Evolutionary conservation across 441 rosid species (phyloP).

Genomic region (Syzygium syzygioides): DNA sequence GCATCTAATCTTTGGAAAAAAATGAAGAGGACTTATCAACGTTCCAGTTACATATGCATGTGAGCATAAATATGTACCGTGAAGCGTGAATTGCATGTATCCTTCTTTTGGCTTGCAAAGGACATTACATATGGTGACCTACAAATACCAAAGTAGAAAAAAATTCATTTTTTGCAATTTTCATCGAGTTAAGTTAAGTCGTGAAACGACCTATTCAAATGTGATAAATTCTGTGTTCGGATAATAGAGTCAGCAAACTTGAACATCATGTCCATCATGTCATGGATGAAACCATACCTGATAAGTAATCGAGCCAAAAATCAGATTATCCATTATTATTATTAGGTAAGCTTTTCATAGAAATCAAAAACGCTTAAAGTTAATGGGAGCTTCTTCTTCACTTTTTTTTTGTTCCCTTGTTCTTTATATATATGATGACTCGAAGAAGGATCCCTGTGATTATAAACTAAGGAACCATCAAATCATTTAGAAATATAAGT

Average conservation of each 20-base stretch:
- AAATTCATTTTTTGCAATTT: neutral
- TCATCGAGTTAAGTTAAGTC: neutral
- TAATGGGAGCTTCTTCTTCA: neutral
- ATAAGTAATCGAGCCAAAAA: neutral
- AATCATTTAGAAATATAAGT: neutral
- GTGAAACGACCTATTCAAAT: neutral
- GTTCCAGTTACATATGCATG: neutral
- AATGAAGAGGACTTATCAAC: neutral
- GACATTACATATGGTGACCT: neutral
- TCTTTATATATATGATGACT: neutral
- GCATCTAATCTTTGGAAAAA: neutral
- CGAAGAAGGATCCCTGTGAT: neutral
- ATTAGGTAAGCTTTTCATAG: neutral
- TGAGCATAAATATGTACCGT: neutral
- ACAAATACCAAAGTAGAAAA: neutral
- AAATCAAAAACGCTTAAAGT: neutral
- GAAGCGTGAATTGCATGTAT: neutral
- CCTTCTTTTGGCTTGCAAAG: neutral
- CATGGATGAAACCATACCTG: neutral
- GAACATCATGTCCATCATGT: accelerated
- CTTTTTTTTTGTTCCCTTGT: neutral
- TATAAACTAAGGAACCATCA: neutral
- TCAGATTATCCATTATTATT: neutral
- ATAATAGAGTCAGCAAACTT: neutral
- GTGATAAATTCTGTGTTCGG: neutral